Base-by-base conservation (phyloP, 495 filamentous ascomycete species). In the Penicillium soppii region DNA sequence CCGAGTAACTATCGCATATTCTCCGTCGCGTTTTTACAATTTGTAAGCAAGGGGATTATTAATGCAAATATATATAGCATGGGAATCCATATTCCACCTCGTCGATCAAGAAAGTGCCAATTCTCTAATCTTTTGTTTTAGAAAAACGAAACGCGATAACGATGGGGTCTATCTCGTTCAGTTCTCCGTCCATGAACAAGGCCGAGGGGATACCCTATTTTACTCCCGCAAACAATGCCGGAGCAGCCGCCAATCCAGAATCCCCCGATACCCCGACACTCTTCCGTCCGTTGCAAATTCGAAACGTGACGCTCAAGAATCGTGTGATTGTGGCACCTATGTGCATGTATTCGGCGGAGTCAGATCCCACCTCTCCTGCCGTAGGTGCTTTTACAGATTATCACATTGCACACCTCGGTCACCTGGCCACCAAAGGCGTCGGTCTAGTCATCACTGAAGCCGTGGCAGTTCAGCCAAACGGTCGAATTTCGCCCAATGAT, bases 401-500 rank as follows among this genome's bases (percentile, higher is more conserved):
- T 72, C 87, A 91, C 63, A 69, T 90, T 25, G 72, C 84, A 71
- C 75, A 79, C 49, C 75, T 89, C 2, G 82, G 84, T 48, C 71
- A 82, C 50, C 79, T 84, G 44, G 78, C 82, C 27, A 68, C 82
- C 49, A 84, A 82, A 54, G 88, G 88, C 27, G 78, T 74, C 1
- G 80, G 79, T 1, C 67, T 92, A 38, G 78, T 83, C 41, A 78
- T 89, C 44, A 71, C 88, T 50, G 88, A 91, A 71, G 87, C 88
- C 29, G 83, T 81, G 6, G 76, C 78, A 29, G 86, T 91, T 1
- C 72, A 77, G 25, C 61, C 84, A 9, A 84, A 88, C 59, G 88
- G 87, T 9, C 76, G 88, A 42, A 91, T 91, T 62, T 80, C 81
- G 10, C 85, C 87, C 13, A 75, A 88, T 59, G 85, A 88, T 58